Conservation (phyloP, 164 flowering plant species). For the Cinnamomum micranthum region DNA sequence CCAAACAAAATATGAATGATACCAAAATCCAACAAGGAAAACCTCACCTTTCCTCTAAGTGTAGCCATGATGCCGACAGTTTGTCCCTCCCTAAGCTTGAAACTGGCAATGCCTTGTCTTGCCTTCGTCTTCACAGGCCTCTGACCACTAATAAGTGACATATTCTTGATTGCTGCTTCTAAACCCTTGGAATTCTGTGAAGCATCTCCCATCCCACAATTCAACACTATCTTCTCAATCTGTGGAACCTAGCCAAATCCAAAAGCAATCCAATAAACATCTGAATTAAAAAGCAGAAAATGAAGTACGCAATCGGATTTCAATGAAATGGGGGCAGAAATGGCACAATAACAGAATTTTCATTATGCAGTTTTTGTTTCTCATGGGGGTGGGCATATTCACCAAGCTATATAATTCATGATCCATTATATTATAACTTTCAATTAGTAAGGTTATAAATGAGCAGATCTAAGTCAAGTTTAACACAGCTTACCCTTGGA, state of each 20-base stretch:
- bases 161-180: conserved; percentile 77
- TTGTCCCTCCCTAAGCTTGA: conserved; percentile 87
- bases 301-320: too few species aligned
- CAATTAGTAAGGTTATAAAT: too few species aligned
- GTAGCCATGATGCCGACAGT: conserved; percentile 85
- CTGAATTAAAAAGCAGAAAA: not conserved
- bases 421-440: too few species aligned
- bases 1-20: too few species aligned
- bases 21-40: not conserved
- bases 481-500: too few species aligned
- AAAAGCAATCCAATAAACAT: not conserved
- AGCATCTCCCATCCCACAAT: conserved; percentile 92
- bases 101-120: conserved; percentile 68
- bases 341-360: too few species aligned
- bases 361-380: too few species aligned
- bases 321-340: too few species aligned
- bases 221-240: conserved; percentile 81
- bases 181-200: conserved; percentile 85
- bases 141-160: conserved; percentile 82
- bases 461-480: too few species aligned
- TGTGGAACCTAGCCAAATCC: conserved; percentile 65
- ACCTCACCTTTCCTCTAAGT: conserved; percentile 83
- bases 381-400: too few species aligned
- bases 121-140: conserved; percentile 87
- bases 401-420: too few species aligned